phyloP scores from a whole-genome alignment of 78 protist genomes.

The Dictyostelium purpureum region DNA sequence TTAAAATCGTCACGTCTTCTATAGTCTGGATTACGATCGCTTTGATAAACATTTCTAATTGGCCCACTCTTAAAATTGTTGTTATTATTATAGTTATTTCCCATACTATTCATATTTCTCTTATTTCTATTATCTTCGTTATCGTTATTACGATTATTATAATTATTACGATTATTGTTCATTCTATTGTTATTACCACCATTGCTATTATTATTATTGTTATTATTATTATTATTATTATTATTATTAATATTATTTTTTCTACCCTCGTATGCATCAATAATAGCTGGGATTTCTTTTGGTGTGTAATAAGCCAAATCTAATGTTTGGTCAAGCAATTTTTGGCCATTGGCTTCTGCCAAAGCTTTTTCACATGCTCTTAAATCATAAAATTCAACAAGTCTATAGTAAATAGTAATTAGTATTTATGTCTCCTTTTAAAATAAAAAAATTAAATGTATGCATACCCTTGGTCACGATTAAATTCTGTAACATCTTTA shows the following conservation, averaged over 20 bases:
- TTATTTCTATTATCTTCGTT: neutral
- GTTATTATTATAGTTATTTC: neutral
- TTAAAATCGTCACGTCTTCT: slow-evolving; percentile 41
- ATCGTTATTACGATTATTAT: slow-evolving; percentile 2
- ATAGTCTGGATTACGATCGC: slow-evolving; percentile 63
- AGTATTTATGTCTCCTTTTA: neutral
- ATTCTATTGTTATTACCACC: neutral
- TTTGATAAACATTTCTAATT: slow-evolving; percentile 59
- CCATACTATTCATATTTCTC: neutral
- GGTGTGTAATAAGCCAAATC: slow-evolving; percentile 56
- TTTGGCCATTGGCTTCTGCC: slow-evolving; percentile 21
- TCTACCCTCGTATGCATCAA: slow-evolving; percentile 68
- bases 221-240: neutral
- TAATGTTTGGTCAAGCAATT: slow-evolving; percentile 21
- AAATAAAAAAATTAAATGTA: neutral
- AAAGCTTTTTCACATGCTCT: slow-evolving; percentile 79
- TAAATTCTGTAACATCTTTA: slow-evolving; percentile 51
- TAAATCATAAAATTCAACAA: slow-evolving; percentile 77
- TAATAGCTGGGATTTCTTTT: slow-evolving; percentile 69
- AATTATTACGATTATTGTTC: neutral
- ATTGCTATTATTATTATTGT: neutral
- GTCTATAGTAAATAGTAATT: neutral
- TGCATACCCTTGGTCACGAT: slow-evolving; percentile 49
- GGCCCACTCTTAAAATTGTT: slow-evolving; percentile 8
- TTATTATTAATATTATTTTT: slow-evolving; percentile 5